These are phyloP conservation scores for Epichloe scottii DNA, from an alignment of 2,329 filamentous ascomycete species.

Conservation along the genomic window DNA sequence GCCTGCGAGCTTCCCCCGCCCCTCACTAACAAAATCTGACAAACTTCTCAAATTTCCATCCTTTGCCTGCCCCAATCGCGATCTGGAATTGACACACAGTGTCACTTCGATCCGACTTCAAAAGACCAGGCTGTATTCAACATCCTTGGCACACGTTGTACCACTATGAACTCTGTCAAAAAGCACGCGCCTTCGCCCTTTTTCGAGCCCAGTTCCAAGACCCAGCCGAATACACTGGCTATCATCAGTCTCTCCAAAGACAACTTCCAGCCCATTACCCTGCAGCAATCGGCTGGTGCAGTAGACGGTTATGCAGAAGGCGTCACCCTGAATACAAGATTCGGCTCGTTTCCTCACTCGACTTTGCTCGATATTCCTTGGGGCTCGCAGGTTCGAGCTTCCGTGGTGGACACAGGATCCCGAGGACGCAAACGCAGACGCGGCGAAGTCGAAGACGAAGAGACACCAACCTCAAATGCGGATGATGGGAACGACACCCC, in stretches of 20 bases:
- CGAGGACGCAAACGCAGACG: conserved; percentile 58
- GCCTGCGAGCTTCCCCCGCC: too few relatives aligned
- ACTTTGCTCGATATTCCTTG: conserved; percentile 69
- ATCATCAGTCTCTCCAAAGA: conserved; percentile 85
- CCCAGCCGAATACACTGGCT: conserved; percentile 56
- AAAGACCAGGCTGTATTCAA: not conserved
- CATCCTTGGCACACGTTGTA: not conserved
- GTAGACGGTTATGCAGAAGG: conserved; percentile 65
- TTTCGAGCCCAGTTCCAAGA: conserved; percentile 52
- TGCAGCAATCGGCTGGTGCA: conserved; percentile 47
- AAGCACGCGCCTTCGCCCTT: conserved; percentile 52
- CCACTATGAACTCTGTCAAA: not conserved
- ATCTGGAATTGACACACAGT: not conserved
- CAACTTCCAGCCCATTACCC: conserved; percentile 63
- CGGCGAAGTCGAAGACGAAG: conserved; percentile 30
- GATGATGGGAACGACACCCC: conserved; percentile 21
- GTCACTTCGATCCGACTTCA: not conserved
- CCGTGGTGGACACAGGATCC: conserved; percentile 83
- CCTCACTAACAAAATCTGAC: too few relatives aligned
- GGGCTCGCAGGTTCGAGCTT: conserved; percentile 86
- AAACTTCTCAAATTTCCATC: not conserved
- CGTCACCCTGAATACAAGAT: conserved; percentile 78
- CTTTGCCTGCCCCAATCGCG: not conserved
- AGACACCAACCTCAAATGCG: conserved; percentile 22
- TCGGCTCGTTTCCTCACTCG: conserved; percentile 78